phyloP scores from a whole-genome alignment of 495 filamentous ascomycete species.

The Hyaloscypha bicolor region DNA sequence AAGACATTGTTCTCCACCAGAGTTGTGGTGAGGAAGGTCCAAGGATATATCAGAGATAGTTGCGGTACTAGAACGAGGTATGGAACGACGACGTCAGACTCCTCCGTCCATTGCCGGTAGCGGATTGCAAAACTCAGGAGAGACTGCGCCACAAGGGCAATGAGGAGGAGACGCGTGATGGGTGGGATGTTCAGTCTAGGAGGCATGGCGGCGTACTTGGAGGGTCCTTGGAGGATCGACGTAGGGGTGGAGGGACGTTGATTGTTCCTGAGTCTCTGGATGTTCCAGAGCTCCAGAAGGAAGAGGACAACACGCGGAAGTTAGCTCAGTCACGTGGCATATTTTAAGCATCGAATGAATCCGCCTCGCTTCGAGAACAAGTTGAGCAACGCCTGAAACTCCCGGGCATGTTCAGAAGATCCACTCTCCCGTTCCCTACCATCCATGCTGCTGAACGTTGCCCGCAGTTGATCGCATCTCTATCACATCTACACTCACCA shows the following conservation, averaged over 20 bases:
- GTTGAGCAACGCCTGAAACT: no score
- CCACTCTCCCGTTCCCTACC: not conserved
- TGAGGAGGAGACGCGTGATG: constrained; percentile 79
- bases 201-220: constrained; percentile 57
- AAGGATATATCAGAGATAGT: constrained; percentile 82
- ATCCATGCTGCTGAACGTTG: not conserved
- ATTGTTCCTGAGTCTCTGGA: not conserved
- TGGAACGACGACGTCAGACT: constrained; percentile 64
- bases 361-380: not conserved
- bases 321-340: constrained; percentile 2
- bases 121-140: constrained; percentile 78
- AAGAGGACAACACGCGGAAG: constrained; percentile 9
- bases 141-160: constrained; percentile 73
- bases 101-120: constrained; percentile 60
- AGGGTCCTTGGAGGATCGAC: not conserved
- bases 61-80: constrained; percentile 88
- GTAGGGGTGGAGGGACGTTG: not conserved
- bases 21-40: constrained; percentile 85
- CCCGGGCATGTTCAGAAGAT: no score
- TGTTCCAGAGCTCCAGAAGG: not conserved
- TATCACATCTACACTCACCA: no score
- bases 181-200: constrained; percentile 91
- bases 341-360: not conserved
- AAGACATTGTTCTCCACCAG: constrained; percentile 94
- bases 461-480: not conserved